Percentiles rank a stretch among this genome's conserved stretches.
Evolutionary conservation across 352 stramenopile species (phyloP).

Genomic region (Aphanomyces invadans): DNA sequence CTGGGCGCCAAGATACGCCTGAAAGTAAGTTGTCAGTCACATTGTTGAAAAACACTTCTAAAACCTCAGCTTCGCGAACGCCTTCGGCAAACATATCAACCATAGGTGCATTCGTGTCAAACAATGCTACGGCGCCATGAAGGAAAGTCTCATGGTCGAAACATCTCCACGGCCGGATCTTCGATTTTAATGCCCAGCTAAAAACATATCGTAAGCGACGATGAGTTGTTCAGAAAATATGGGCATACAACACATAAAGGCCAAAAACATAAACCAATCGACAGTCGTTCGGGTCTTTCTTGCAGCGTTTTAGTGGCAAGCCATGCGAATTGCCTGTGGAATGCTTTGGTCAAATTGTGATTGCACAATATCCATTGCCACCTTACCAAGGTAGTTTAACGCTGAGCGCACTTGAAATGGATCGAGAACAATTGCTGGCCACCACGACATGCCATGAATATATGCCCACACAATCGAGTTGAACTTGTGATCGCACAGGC

Average conservation of each 20-base stretch:
- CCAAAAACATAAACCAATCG: neutral
- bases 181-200: neutral
- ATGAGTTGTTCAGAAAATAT: neutral
- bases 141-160: neutral
- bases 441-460: neutral
- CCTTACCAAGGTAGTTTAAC: neutral
- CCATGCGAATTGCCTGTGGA: neutral
- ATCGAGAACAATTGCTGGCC: neutral
- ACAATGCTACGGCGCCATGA: neutral
- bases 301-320: neutral
- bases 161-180: neutral
- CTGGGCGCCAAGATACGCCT: neutral
- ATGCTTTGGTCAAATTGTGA: neutral
- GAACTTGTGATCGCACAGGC: neutral
- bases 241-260: neutral
- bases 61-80: neutral
- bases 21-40: neutral
- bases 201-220: neutral
- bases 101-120: neutral
- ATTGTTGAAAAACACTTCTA: neutral
- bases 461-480: conserved; percentile 4
- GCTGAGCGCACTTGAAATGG: neutral
- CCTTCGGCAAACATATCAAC: neutral
- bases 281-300: neutral
- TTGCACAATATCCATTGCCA: neutral